Base-by-base conservation (phyloP, 345 rosid species). In the Syzygium aqueum region DNA sequence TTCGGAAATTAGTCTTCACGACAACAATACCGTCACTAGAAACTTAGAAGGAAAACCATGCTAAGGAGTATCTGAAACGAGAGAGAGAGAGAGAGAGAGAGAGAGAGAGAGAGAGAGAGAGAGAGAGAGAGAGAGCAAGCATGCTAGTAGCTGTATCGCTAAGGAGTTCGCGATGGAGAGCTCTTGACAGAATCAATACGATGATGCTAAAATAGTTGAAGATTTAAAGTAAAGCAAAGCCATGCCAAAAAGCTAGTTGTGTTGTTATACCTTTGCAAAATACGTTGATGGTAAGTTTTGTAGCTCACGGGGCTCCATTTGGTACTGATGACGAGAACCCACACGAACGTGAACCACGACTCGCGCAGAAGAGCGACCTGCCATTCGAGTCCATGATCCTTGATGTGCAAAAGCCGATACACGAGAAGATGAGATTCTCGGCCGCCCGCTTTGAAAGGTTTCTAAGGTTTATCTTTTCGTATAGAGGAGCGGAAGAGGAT, bases 351-450 rank as follows among this genome's bases (percentile, higher is more conserved):
- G 90, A 96, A 95, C 80, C 86, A 92, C 6, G 93, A 89, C 91
- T 96, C 97, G 83, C 98, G 95, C 2, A 91, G 43, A 61, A 97
- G 86, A 52, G 96, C 97, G 40, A 95, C 91, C 53, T 91, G 46
- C 99, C 99, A 97, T 25, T 86, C 85, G 53, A 87, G 59, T 22
- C 94, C 97, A 59, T 91, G 92, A 84, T 86, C 57, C 5, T 53
- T 52, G 46, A 93, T 89, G 53, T 85, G 50, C 6, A 86, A 6
- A 53, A 93, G 46, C 53, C 95, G 95, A 85, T 93, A 90, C n/a
- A 63, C 12, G 21, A 93, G 90, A 56, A 85, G 85, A 94, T 51
- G 6, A 83, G 33, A 12, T 91, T 19, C 54, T 93, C 95, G 0
- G 87, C 27, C 28, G 83, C 86, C 90, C 94, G 90, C 33, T 89